Evolutionary conservation across 2,329 filamentous ascomycete genomes (phyloP).

Genomic region (Trichoderma sp.): DNA sequence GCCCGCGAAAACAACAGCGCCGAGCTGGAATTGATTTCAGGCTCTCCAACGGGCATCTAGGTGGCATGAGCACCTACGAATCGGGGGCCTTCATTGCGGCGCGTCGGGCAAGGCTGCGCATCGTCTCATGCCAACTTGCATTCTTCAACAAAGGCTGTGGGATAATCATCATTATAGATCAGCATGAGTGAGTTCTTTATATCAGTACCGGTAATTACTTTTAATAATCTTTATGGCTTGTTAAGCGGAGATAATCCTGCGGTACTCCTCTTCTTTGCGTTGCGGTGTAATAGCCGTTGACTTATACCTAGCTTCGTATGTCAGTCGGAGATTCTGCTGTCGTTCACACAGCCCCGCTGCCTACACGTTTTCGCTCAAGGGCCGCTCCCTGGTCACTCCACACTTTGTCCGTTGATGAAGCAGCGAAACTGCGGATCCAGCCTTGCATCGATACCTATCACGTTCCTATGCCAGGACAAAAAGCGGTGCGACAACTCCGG

Average conservation of each 20-base stretch:
- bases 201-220: too few relatives aligned
- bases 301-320: background rate
- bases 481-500: background rate
- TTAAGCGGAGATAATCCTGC: background rate
- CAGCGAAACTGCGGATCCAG: background rate
- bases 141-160: too few relatives aligned
- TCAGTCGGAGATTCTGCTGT: background rate
- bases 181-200: too few relatives aligned
- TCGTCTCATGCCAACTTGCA: too few relatives aligned
- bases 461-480: background rate
- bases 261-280: background rate
- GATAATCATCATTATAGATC: too few relatives aligned
- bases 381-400: background rate
- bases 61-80: background rate
- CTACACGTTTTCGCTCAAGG: background rate
- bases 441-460: background rate
- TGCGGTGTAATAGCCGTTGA: background rate
- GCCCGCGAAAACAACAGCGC: background rate
- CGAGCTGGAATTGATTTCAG: background rate
- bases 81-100: background rate
- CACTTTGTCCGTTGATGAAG: background rate
- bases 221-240: too few relatives aligned
- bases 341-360: background rate
- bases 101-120: background rate
- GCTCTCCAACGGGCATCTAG: background rate